phyloP scores from a whole-genome alignment of 139 green algal genomes.

The Deuterostichococcus epilithicus region DNA sequence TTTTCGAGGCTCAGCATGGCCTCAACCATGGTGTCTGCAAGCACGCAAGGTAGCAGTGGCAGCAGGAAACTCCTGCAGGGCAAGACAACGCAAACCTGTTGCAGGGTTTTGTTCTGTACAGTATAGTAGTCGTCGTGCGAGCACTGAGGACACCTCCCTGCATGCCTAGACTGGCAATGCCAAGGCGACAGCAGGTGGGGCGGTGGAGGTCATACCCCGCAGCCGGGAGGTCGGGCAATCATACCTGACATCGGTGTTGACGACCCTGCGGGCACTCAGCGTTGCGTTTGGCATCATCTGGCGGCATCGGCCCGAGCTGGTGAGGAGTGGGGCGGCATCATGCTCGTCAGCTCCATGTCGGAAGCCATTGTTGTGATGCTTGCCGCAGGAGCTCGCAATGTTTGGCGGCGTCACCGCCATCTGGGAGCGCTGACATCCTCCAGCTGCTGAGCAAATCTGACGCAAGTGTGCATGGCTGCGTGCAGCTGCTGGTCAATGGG shows the following conservation, averaged over 20 bases:
- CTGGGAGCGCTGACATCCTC: too few species aligned
- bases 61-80: too few species aligned
- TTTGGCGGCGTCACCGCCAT: too few species aligned
- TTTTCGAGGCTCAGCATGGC: not conserved
- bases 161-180: not conserved
- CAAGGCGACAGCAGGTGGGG: not conserved
- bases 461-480: not conserved
- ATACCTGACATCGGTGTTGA: conserved; percentile 64
- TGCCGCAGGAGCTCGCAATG: not conserved
- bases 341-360: conserved; percentile 7
- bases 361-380: not conserved
- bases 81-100: not conserved
- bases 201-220: conserved; percentile 50
- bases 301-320: conserved; percentile 40
- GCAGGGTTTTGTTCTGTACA: not conserved
- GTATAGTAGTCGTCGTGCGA: not conserved
- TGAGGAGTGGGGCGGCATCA: conserved; percentile 16
- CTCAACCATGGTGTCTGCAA: not conserved
- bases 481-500: conserved; percentile 77
- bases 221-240: conserved; percentile 84
- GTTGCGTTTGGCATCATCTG: conserved; percentile 39
- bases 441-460: too few species aligned
- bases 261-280: conserved; percentile 52
- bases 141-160: not conserved
- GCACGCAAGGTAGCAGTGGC: too few species aligned